These are phyloP conservation scores for Pyrenochaeta sp. DNA, from an alignment of 2,329 filamentous ascomycete species.

Conservation along the genomic window DNA sequence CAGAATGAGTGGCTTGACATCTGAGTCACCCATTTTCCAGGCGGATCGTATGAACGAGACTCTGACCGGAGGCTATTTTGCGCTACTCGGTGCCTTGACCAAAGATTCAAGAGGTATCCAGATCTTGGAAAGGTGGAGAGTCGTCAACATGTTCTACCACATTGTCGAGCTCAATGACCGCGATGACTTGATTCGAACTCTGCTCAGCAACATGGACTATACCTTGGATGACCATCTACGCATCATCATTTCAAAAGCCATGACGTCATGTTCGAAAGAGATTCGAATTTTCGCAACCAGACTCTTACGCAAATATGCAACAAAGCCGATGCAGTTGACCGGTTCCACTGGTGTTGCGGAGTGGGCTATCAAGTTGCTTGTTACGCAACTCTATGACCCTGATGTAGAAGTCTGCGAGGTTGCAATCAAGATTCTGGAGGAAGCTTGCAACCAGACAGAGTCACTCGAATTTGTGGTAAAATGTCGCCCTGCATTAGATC, in stretches of 20 bases:
- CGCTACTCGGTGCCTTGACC: conserved; percentile 87
- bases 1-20: conserved; percentile 76
- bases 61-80: conserved; percentile 90
- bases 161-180: conserved; percentile 91
- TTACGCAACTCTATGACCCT: conserved; percentile 97
- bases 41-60: conserved; percentile 84
- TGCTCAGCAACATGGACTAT: conserved; percentile 93
- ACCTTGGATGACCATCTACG: conserved; percentile 83
- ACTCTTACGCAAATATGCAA: conserved; percentile 85
- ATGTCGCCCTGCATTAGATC: conserved; percentile 91
- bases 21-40: conserved; percentile 88
- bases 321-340: conserved; percentile 58
- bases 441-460: conserved; percentile 91
- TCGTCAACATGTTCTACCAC: conserved; percentile 99
- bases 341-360: conserved; percentile 73
- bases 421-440: conserved; percentile 95
- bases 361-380: conserved; percentile 95
- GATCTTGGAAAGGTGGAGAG: conserved; percentile 94
- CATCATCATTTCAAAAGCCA: conserved; percentile 89
- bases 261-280: conserved; percentile 89
- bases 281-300: conserved; percentile 92
- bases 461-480: conserved; percentile 96
- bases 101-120: conserved; percentile 82
- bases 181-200: conserved; percentile 86
- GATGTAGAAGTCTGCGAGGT: conserved; percentile 97